These are phyloP conservation scores for Jimgerdemannia lactiflua DNA, from an alignment of 192 early-diverging fungal species.

Conservation along the genomic window DNA sequence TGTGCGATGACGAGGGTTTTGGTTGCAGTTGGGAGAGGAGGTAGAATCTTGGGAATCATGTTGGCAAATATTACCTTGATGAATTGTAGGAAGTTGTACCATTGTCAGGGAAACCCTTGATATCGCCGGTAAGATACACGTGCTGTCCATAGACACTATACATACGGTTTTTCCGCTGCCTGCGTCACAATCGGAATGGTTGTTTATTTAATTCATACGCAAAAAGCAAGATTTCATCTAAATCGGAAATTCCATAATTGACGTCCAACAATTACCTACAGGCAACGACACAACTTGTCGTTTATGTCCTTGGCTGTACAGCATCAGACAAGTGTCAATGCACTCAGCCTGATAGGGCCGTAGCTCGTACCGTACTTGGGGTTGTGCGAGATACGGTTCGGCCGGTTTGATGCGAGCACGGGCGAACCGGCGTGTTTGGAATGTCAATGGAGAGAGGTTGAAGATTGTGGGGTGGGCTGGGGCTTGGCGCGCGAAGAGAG, in stretches of 20 bases:
- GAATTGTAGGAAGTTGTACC: background rate
- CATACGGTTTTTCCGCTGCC: conserved; percentile 89
- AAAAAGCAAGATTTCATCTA: background rate
- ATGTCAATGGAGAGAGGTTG: background rate
- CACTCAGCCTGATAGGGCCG: conserved; percentile 88
- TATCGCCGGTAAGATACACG: background rate
- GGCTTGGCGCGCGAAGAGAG: too few species aligned
- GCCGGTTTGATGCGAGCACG: background rate
- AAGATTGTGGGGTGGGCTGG: too few species aligned
- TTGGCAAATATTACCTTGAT: conserved; percentile 76
- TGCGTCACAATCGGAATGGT: conserved; percentile 20
- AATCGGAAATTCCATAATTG: background rate
- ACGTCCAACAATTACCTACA: conserved; percentile 33
- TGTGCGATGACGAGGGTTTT: conserved; percentile 88
- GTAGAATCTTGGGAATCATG: conserved; percentile 67
- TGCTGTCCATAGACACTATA: background rate
- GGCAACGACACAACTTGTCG: conserved; percentile 82
- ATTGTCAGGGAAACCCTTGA: background rate
- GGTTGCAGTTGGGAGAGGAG: conserved; percentile 56
- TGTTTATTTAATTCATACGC: too few species aligned
- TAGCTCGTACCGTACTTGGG: conserved; percentile 19
- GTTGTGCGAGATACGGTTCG: background rate
- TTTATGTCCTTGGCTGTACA: conserved; percentile 52
- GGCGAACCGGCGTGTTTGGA: background rate
- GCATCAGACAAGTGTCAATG: conserved; percentile 59